A percentile compares a stretch with the other conserved stretches of the same genome.
These are phyloP conservation scores for Talaromyces sp. DNA, from an alignment of 2,329 filamentous ascomycete genomes.

Conservation along the genomic window DNA sequence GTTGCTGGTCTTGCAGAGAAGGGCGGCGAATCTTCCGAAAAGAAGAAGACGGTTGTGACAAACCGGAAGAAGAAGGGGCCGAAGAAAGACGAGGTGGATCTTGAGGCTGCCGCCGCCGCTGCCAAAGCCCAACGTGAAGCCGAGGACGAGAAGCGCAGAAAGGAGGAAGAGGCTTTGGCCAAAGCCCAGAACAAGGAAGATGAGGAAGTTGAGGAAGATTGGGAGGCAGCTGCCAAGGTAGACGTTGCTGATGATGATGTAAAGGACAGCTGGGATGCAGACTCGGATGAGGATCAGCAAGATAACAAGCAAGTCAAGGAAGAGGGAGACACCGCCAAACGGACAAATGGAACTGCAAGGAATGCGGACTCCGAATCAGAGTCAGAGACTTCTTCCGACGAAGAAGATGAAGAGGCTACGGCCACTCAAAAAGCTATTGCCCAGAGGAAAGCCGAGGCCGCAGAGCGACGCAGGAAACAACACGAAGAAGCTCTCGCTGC, in stretches of 20 bases:
- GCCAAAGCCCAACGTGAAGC: slow-evolving; percentile 48
- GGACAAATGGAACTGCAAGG: slow-evolving; percentile 20
- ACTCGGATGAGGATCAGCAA: slow-evolving; percentile 58
- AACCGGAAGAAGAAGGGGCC: slow-evolving; percentile 72
- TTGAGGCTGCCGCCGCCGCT: slow-evolving; percentile 47
- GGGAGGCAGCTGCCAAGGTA: slow-evolving; percentile 68
- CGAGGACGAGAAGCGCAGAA: slow-evolving; percentile 56
- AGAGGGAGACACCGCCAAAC: slow-evolving; percentile 15
- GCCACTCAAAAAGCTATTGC: slow-evolving; percentile 69
- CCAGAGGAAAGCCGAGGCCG: slow-evolving; percentile 80
- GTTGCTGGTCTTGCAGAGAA: slow-evolving; percentile 43
- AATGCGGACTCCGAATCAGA: slow-evolving; percentile 44
- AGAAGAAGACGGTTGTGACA: slow-evolving; percentile 74
- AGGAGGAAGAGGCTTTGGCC: slow-evolving; percentile 72
- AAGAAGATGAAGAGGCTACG: slow-evolving; percentile 67
- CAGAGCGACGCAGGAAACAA: slow-evolving; percentile 80
- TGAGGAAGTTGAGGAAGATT: slow-evolving; percentile 67
- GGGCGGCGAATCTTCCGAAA: slow-evolving; percentile 46
- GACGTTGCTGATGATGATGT: slow-evolving; percentile 61
- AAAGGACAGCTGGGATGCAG: slow-evolving; percentile 92
- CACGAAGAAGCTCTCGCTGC: slow-evolving; percentile 89
- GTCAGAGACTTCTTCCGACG: slow-evolving; percentile 37
- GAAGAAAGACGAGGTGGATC: slow-evolving; percentile 55
- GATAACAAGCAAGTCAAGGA: slow-evolving; percentile 55
- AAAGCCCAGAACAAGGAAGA: slow-evolving; percentile 59